Conservation (phyloP, 2,329 filamentous ascomycete genomes). For the Monosporascus sp. region DNA sequence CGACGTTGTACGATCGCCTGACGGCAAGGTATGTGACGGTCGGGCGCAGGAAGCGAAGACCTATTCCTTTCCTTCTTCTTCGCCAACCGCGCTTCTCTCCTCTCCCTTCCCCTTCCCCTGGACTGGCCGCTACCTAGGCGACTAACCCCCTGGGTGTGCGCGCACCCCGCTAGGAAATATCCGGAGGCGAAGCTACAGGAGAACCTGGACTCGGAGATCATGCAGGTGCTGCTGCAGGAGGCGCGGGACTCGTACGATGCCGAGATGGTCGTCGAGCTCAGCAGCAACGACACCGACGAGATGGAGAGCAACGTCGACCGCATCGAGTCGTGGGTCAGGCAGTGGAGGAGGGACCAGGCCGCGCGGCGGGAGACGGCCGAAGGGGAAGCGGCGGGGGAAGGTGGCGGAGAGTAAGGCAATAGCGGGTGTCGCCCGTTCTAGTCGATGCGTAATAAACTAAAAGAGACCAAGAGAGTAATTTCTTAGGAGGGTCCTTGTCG, state of each 20-base stretch:
- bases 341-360: conserved; percentile 70
- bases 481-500: too few relatives aligned
- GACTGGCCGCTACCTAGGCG: too few relatives aligned
- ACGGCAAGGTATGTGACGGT: conserved; percentile 53
- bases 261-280: conserved; percentile 83
- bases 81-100: not conserved
- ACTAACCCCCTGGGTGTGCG: too few relatives aligned
- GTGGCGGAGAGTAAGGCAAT: not conserved
- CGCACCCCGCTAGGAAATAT: conserved; percentile 57
- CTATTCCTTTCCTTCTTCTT: not conserved
- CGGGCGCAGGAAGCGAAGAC: too few relatives aligned
- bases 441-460: too few relatives aligned
- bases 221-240: conserved; percentile 89
- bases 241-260: conserved; percentile 80
- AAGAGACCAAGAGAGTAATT: too few relatives aligned
- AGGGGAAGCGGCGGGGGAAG: not conserved
- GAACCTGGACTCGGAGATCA: conserved; percentile 95
- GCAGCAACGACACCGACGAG: conserved; percentile 75
- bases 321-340: conserved; percentile 73
- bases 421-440: not conserved
- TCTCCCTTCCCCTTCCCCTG: not conserved
- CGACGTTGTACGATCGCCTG: conserved; percentile 78
- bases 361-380: conserved; percentile 19
- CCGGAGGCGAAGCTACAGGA: conserved; percentile 85
- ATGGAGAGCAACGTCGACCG: conserved; percentile 85